phyloP scores from a whole-genome alignment of 352 stramenopile genomes.

The Peronosclerospora sorghi region DNA sequence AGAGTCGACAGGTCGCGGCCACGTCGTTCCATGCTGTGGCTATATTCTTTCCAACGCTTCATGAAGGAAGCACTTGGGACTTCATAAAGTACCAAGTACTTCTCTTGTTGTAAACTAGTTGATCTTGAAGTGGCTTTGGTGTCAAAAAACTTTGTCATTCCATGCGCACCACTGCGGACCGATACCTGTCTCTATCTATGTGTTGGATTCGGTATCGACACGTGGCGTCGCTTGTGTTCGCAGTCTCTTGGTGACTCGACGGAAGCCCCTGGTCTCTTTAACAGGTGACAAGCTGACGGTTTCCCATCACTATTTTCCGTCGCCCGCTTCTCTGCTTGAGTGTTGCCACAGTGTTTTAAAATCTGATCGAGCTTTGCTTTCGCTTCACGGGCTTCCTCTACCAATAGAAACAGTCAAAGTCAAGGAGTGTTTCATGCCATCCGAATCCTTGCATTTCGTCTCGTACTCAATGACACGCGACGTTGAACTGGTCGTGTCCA shows the following conservation, averaged over 20 bases:
- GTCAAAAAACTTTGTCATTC: too few species aligned
- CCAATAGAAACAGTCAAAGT: background rate
- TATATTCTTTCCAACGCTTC: constrained; percentile 17
- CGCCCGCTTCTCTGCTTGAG: background rate
- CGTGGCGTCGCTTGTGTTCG: constrained; percentile 1
- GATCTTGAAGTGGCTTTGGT: too few species aligned
- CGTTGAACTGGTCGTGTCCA: constrained; percentile 42
- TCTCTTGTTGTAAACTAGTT: too few species aligned
- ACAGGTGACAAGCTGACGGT: background rate
- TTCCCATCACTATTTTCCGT: constrained; percentile 1
- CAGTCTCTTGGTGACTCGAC: constrained; percentile 7
- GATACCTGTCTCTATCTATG: constrained; percentile 15
- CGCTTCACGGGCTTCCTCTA: constrained; percentile 42
- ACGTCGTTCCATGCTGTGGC: constrained; percentile 32
- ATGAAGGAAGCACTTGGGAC: too few species aligned
- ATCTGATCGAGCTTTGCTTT: constrained; percentile 54
- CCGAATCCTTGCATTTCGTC: background rate
- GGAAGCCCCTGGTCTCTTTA: constrained; percentile 6
- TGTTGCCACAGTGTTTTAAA: constrained; percentile 27
- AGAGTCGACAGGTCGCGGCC: constrained; percentile 27
- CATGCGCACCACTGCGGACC: constrained; percentile 5
- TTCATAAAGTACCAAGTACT: too few species aligned
- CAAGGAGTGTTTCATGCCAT: background rate
- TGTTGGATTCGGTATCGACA: constrained; percentile 13
- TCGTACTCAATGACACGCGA: constrained; percentile 44